These are phyloP conservation scores for Ettlia oleoabundans DNA, from an alignment of 139 green algal species.

Conservation along the genomic window DNA sequence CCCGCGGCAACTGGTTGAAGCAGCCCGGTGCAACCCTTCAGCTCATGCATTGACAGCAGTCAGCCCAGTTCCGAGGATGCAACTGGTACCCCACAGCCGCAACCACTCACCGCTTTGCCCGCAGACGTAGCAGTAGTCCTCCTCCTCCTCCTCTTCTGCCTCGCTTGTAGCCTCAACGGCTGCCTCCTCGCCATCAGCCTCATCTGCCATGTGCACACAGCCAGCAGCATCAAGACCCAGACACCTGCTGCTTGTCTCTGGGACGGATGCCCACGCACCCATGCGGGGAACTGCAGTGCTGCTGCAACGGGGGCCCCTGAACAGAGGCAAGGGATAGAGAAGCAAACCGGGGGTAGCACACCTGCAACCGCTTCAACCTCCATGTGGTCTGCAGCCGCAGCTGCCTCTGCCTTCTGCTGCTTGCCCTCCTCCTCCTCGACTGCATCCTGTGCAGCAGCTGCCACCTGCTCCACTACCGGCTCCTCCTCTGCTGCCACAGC, in stretches of 20 bases:
- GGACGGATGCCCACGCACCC: too few relatives aligned
- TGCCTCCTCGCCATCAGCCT: neutral
- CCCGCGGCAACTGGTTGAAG: too few relatives aligned
- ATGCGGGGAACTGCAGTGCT: too few relatives aligned
- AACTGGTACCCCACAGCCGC: constrained; percentile 35
- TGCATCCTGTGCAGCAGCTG: neutral
- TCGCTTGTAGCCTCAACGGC: neutral
- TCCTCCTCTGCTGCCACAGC: constrained; percentile 1
- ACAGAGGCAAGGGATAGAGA: too few relatives aligned
- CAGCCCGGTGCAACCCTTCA: too few relatives aligned
- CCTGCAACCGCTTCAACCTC: neutral
- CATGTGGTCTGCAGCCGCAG: neutral
- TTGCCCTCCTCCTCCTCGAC: neutral
- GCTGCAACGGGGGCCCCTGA: too few relatives aligned
- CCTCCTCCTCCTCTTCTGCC: constrained; percentile 27
- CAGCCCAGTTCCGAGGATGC: neutral
- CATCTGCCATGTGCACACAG: neutral
- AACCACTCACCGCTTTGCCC: constrained; percentile 39
- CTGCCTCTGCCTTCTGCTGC: neutral
- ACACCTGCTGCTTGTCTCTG: too few relatives aligned
- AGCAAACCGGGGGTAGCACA: too few relatives aligned
- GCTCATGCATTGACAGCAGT: too few relatives aligned
- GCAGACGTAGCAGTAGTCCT: constrained; percentile 52
- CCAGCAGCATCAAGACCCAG: too few relatives aligned
- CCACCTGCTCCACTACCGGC: neutral